Conservation (phyloP, 2,329 filamentous ascomycete species). For the Cordyceps militaris region DNA sequence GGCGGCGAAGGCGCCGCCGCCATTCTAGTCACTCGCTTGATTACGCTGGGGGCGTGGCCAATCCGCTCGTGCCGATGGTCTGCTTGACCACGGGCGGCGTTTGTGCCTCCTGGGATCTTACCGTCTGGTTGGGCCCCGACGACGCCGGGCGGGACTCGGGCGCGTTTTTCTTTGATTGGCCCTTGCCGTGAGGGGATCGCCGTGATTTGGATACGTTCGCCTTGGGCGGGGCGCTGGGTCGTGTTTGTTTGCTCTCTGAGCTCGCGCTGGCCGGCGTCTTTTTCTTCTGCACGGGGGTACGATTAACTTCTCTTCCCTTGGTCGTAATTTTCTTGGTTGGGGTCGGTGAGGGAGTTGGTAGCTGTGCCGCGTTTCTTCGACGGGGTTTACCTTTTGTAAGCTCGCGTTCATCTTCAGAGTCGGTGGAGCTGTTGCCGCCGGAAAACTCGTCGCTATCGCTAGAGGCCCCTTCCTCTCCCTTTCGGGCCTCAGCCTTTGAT, state of each 20-base stretch:
- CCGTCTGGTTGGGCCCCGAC: neutral
- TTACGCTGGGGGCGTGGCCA: neutral
- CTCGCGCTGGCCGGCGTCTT: conserved; percentile 18
- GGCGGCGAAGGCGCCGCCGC: neutral
- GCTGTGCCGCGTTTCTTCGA: conserved; percentile 20
- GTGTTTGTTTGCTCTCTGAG: conserved; percentile 17
- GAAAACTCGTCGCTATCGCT: conserved; percentile 8
- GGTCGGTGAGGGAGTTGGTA: conserved; percentile 20
- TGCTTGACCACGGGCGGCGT: neutral
- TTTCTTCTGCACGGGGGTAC: conserved; percentile 22
- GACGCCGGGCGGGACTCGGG: neutral
- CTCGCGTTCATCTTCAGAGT: conserved; percentile 17
- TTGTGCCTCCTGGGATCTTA: neutral
- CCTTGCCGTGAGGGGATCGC: conserved; percentile 25
- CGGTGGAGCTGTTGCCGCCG: neutral
- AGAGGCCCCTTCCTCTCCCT: neutral
- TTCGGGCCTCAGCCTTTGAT: neutral
- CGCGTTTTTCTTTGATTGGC: neutral
- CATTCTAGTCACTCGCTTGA: neutral
- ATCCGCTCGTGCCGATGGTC: neutral
- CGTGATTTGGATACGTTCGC: conserved; percentile 12
- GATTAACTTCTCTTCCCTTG: conserved; percentile 27
- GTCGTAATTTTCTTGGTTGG: conserved; percentile 19
- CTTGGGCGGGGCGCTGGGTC: conserved; percentile 10
- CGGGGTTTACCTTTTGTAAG: conserved; percentile 30